These are phyloP conservation scores for Lactarius pseudohatsudake DNA, from an alignment of 768 basidiomycete species.

Conservation along the genomic window DNA sequence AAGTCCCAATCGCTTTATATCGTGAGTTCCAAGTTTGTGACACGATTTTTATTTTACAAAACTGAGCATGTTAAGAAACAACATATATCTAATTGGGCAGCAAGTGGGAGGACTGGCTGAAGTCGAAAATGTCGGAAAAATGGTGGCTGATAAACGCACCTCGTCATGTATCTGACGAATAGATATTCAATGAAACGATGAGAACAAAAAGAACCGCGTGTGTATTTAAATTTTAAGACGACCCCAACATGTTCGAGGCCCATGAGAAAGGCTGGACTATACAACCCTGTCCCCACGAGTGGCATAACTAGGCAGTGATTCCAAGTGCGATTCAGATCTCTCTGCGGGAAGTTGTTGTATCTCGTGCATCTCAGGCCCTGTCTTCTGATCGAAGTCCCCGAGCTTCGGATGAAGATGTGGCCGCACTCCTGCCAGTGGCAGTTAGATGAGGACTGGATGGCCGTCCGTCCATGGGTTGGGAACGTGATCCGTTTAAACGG, in stretches of 20 bases:
- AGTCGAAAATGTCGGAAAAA: no score
- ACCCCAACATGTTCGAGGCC: not conserved
- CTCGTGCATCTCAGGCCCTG: not conserved
- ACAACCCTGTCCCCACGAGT: not conserved
- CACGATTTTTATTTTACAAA: not conserved
- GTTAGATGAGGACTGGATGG: not conserved
- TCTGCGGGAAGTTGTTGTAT: not conserved
- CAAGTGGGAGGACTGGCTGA: not conserved
- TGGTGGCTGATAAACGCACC: no score
- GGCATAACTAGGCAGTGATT: not conserved
- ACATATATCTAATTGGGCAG: no score
- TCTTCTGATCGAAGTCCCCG: not conserved
- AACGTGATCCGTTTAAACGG: not conserved
- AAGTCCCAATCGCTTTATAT: not conserved
- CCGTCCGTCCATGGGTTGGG: not conserved
- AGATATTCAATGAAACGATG: not conserved
- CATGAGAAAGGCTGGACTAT: not conserved
- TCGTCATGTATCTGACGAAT: no score
- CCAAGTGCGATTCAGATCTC: not conserved
- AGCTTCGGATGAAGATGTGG: not conserved
- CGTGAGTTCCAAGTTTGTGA: not conserved
- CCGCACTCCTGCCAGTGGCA: not conserved
- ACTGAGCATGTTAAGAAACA: not conserved
- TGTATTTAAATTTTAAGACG: not conserved
- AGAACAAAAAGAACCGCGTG: not conserved